A percentile compares a stretch with the other conserved stretches of the same genome.
phyloP scores from a whole-genome alignment of 2,329 filamentous ascomycete species.

The Dryadomyces quercus-mongolicae region DNA sequence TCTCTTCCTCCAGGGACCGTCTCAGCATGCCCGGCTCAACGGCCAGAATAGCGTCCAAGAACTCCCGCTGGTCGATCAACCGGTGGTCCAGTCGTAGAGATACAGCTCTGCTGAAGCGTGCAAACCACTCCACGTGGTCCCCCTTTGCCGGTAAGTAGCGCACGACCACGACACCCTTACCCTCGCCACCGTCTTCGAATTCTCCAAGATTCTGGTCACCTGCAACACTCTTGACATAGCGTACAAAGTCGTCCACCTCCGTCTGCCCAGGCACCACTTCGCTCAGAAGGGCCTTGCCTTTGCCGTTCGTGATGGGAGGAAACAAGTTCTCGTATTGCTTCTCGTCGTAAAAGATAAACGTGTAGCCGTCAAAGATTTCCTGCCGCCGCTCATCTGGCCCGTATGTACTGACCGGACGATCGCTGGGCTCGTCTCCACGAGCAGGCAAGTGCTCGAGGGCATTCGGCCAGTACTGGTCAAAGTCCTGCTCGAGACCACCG shows the following conservation, averaged over 20 bases:
- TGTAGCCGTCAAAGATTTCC: slow-evolving; percentile 74
- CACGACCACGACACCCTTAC: slow-evolving; percentile 67
- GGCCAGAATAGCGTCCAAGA: slow-evolving; percentile 78
- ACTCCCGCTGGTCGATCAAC: slow-evolving; percentile 79
- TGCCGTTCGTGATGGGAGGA: slow-evolving; percentile 62
- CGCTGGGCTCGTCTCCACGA: slow-evolving; percentile 61
- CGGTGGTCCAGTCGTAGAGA: slow-evolving; percentile 66
- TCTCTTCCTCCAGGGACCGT: slow-evolving; percentile 48
- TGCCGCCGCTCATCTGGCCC: slow-evolving; percentile 52
- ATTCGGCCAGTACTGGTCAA: slow-evolving; percentile 67
- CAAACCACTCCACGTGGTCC: slow-evolving; percentile 50
- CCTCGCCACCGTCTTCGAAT: slow-evolving; percentile 50
- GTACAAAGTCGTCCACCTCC: slow-evolving; percentile 61
- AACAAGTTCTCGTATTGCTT: slow-evolving; percentile 65
- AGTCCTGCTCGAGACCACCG: slow-evolving; percentile 64
- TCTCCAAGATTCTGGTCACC: slow-evolving; percentile 60
- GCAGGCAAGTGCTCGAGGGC: slow-evolving; percentile 60
- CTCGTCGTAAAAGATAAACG: slow-evolving; percentile 73
- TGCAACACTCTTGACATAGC: slow-evolving; percentile 61
- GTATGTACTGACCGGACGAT: slow-evolving; percentile 57
- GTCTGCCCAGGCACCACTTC: slow-evolving; percentile 51
- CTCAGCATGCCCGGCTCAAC: slow-evolving; percentile 64
- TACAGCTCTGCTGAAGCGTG: slow-evolving; percentile 54
- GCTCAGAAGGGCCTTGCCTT: slow-evolving; percentile 67
- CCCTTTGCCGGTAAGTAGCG: slow-evolving; percentile 51